Evolutionary conservation across 148 eudicot genomes (phyloP), one percentile per base, ranked within the genome.

Genomic region (Spergularia bocconei): DNA sequence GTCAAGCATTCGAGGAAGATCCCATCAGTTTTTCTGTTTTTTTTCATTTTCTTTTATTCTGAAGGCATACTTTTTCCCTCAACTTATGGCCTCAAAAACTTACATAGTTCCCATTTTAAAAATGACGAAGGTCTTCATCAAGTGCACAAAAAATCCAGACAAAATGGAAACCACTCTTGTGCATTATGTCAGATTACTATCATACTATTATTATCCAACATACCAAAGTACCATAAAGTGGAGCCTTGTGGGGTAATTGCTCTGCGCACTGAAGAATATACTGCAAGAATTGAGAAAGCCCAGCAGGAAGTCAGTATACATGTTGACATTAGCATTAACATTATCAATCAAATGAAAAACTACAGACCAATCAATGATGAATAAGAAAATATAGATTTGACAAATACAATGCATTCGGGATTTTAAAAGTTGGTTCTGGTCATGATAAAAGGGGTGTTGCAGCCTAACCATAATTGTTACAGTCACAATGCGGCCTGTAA

Each of bases 201-300:
- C 48, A 44, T 44, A 44, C 10, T 44, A 44, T 44, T 44, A 44
- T 9, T 6, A 44, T 44, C 48, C 48, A 77, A 81, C 77, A 69
- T 87, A 93, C 98, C 94, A 93, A 48, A 19, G 99, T 96, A 70
- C 91, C 98, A 79, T 96, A 96, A 61, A 96, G 63, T 33, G 99
- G 97, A 69, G 92, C 83, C 87, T 96, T 96, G 86, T 96, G 99
- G 65, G 99, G 98, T 76, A 96, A 79, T 78, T 92, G 94, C 82
- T 92, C 95, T 11, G 92, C 92, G 72, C 99, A 96, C 71, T 96
- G 87, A 64, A 96, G 87, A 67, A 96, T 83, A 81, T 85, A 92
- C 93, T 89, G 92, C 58, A 82, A 50, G 20, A 80, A 62, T 60
- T 72, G 17, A 13, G 48, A 74, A 63, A 20, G 52, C 7, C 78